Evolutionary conservation across 345 rosid species (phyloP).

Genomic region (Geranium brycei): DNA sequence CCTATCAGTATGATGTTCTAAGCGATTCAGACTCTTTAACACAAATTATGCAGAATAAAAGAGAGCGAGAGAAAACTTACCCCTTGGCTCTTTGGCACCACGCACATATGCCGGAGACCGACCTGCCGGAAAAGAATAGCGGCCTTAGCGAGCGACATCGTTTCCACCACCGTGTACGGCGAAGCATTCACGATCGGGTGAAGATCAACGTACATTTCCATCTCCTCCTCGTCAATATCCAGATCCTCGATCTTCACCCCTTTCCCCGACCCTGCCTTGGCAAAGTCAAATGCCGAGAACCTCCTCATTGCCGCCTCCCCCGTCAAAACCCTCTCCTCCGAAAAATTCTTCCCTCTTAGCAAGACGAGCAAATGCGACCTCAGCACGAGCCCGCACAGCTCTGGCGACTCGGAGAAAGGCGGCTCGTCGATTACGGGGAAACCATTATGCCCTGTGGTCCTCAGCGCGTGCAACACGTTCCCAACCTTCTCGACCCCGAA

Average conservation of each 20-base stretch:
- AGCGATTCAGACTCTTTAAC: too few relatives aligned
- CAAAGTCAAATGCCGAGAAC: constrained; percentile 43
- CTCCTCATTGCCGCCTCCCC: constrained; percentile 20
- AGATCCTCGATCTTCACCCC: constrained; percentile 47
- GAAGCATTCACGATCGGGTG: constrained; percentile 51
- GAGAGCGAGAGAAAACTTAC: constrained; percentile 16
- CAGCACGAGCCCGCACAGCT: constrained; percentile 47
- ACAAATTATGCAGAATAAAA: not conserved
- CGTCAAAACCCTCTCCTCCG: constrained; percentile 21
- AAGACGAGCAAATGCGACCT: constrained; percentile 57
- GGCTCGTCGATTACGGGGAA: constrained; percentile 64
- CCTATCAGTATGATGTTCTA: too few relatives aligned
- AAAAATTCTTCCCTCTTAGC: constrained; percentile 36
- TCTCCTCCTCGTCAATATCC: constrained; percentile 40
- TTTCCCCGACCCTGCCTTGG: constrained; percentile 60
- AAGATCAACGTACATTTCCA: constrained; percentile 53
- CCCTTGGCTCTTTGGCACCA: constrained; percentile 52
- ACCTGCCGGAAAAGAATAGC: constrained; percentile 47
- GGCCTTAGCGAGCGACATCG: constrained; percentile 62
- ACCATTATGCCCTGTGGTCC: constrained; percentile 43
- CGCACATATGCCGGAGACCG: constrained; percentile 55
- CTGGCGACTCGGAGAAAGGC: constrained; percentile 40
- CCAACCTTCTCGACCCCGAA: constrained; percentile 46
- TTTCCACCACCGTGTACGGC: constrained; percentile 54
- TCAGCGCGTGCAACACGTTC: constrained; percentile 37